Base-by-base conservation (phyloP, 345 rosid species). In the Laguncularia racemosa region DNA sequence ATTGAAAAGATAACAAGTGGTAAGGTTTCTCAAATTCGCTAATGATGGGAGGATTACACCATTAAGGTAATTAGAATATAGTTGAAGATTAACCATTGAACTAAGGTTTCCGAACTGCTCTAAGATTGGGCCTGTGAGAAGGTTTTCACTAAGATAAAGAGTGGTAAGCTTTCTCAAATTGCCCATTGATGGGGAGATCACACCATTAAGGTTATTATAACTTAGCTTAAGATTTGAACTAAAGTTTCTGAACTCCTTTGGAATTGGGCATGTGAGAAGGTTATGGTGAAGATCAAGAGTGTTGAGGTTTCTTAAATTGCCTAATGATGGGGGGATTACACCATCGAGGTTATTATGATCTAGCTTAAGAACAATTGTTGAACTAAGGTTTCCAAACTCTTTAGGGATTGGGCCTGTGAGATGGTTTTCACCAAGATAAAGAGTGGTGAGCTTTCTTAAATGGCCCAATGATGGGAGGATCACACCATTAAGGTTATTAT, bases 61-160 rank as follows among this genome's bases (percentile, higher is more conserved):
- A 1, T 48, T 20, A 12, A 73, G 52, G 19, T 49, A 44, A 62
- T 66, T 73, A 8, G 33, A 13, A 19, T 47, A 14, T 64, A 70
- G 40, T 44, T 62, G 54, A n/a, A 77, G 53, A 21, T 15, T 14
- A 1, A 5, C 19, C 12, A 73, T 65, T 17, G 55, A 57, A 1
- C 26, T 57, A 61, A 73, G 40, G 12, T 70, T 70, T 33, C 77
- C 81, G 3, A 80, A 40, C 19, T 67, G 59, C 2, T 20, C 28
- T 0, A 76, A 73, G 21, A 78, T 69, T 6, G 67, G 15, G 16
- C 82, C 76, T 1, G 70, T 48, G 3, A 78, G 53, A 0, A 57
- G 61, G 64, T 78, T 78, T 2, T 44, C 16, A 48, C 50, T 57
- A 1, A 72, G 59, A 20, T 13, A 15, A 0, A 71, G 55, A 0